Evolutionary conservation across 75 land plant species (phyloP), one percentile per base, ranked within the genome.

Genomic region (Isoetes taiwanensis): DNA sequence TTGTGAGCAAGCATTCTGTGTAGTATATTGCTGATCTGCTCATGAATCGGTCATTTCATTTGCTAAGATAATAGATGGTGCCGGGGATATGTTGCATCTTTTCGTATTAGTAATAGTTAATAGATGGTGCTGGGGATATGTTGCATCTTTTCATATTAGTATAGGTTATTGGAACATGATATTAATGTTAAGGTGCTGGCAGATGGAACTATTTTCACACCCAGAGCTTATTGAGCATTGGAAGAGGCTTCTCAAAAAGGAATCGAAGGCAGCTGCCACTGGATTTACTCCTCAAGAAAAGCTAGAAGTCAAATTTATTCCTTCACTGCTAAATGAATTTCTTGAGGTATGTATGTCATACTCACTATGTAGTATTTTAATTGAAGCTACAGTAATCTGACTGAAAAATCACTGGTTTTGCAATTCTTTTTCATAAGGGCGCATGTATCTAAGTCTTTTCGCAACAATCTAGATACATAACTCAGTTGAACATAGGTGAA

Each of bases 131-230:
- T n/a, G n/a, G n/a, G n/a, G n/a, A n/a, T n/a, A n/a, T n/a, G n/a
- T 37, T 37, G 23, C 50, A 46, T 19, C 25, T 46, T 46, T n/a
- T 46, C 8, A 46, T 19, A 19, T 46, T 6, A n/a, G n/a, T n/a
- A n/a, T n/a, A n/a, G n/a, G n/a, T n/a, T n/a, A n/a, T n/a, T n/a
- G n/a, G n/a, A n/a, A n/a, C n/a, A n/a, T n/a, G n/a, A n/a, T n/a
- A n/a, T n/a, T n/a, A n/a, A n/a, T n/a, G n/a, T n/a, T n/a, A 8
- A 19, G 5, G 17, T 27, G 25, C 6, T 2, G 2, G 29, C 32
- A 89, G 98, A 79, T 93, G 90, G 98, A 93, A 57, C 76, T 93
- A 2, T 90, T 78, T 52, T 67, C 69, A 4, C 80, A 93, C 59
- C 63, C 78, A 10, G 74, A 88, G 64, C 40, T 88, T 34, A 64